Evolutionary conservation across 1,284 basidiomycete genomes (phyloP).

Genomic region (Fomitopsis betulina): DNA sequence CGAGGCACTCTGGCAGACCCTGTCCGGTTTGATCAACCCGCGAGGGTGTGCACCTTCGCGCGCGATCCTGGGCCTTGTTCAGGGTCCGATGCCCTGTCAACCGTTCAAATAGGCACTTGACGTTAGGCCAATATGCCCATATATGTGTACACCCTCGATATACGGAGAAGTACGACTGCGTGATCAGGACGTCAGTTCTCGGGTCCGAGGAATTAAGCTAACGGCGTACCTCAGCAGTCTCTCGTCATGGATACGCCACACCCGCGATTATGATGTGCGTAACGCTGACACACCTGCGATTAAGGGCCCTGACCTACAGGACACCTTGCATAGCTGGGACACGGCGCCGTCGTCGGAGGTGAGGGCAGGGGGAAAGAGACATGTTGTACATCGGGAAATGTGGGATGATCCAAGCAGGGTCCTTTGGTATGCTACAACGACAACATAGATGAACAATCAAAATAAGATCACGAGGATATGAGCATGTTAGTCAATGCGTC

Average conservation of each 20-base stretch:
- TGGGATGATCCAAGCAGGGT: background rate
- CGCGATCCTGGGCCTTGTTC: background rate
- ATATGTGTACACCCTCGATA: no score
- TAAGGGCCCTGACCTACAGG: no score
- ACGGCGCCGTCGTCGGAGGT: no score
- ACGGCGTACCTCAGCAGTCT: background rate
- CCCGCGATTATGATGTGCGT: background rate
- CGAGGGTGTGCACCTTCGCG: background rate
- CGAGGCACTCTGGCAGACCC: background rate
- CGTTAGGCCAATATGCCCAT: background rate
- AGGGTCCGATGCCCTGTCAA: background rate
- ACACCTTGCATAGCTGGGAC: no score
- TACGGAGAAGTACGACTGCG: background rate
- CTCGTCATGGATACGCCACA: background rate
- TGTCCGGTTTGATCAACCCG: background rate
- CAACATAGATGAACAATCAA: background rate
- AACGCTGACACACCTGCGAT: no score
- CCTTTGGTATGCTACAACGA: background rate
- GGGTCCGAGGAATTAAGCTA: background rate
- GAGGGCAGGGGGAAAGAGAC: background rate
- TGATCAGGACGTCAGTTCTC: background rate
- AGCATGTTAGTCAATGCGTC: background rate
- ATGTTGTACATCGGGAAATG: background rate
- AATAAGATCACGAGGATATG: background rate
- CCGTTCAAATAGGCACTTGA: background rate